Base-by-base conservation (phyloP, 306 rosid species). In the Prunus salicina region DNA sequence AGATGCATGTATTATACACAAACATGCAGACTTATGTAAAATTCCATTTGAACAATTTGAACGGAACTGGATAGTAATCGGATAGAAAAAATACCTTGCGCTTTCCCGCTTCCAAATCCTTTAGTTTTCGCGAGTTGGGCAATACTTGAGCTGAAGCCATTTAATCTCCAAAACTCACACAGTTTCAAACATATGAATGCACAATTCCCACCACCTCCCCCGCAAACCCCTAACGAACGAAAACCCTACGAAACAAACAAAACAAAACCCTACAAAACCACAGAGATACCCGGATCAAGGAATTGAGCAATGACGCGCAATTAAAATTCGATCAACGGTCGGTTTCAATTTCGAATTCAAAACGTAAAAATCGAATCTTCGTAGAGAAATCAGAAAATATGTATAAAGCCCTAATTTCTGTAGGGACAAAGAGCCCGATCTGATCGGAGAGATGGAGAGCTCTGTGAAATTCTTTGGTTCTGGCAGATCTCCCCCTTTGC, bases 91-190 rank as follows among this genome's bases (percentile, higher is more conserved):
- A 10, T 84, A 95, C 99, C 92, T 96, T 90, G 62, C 96, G 96
- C 84, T 89, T 96, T 72, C 99, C 99, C 79, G 98, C 99, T 86
- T 89, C 90, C 78, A 96, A 93, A 88, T 86, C 96, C 83, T 92
- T 96, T 72, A 88, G 88, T 77, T 95, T 95, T 82, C 86, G 81
- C 67, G 93, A 80, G 73, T 80, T 88, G 25, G 94, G 86, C 80
- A 92, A 84, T 77, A 90, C 98, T 92, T 92, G 97, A 80, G 97
- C 97, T 76, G 98, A 90, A 79, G 97, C 99, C 97, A 92, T 92
- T 14, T 38, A 77, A 70, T 74, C 74, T 78, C 58, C 69, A 76
- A 78, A 77, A 68, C 64, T n/a, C 75, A 81, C 69, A 72, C 62
- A 76, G 69, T 71, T 72, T 72, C 24, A 4, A 16, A 46, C 66